A percentile compares a stretch with the other conserved stretches of the same genome.
These are phyloP conservation scores for Trichoderma sp. DNA, from an alignment of 2,329 filamentous ascomycete genomes.

Conservation along the genomic window DNA sequence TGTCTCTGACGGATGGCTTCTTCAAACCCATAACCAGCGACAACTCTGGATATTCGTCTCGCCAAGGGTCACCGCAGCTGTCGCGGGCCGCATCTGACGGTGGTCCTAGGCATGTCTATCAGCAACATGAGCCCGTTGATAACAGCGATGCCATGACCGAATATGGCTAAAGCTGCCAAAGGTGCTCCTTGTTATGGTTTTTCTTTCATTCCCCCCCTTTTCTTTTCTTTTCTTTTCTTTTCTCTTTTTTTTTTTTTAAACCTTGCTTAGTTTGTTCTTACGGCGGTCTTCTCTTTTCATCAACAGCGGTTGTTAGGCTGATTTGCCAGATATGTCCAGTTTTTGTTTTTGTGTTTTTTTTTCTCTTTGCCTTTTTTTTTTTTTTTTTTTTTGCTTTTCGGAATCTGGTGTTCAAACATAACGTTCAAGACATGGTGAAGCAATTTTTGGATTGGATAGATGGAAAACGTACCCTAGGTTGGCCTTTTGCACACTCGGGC, in stretches of 20 bases:
- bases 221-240: background rate
- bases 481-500: conserved; percentile 4
- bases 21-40: conserved; percentile 24
- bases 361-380: background rate
- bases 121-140: background rate
- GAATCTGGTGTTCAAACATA: background rate
- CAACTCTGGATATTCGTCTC: conserved; percentile 27
- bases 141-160: conserved; percentile 22
- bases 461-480: conserved; percentile 10
- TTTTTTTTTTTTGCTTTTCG: background rate
- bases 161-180: background rate
- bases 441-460: conserved; percentile 10
- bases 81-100: conserved; percentile 32
- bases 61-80: conserved; percentile 26
- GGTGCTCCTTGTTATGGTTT: background rate
- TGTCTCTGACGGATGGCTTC: conserved; percentile 20
- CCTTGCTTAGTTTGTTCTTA: background rate
- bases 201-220: background rate
- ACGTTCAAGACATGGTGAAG: conserved; percentile 2
- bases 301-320: background rate
- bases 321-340: conserved; percentile 4
- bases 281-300: background rate
- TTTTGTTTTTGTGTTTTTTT: background rate
- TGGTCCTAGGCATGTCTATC: background rate
- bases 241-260: background rate